These are phyloP conservation scores for Geranium brycei DNA, from an alignment of 345 rosid genomes.

Conservation along the genomic window DNA sequence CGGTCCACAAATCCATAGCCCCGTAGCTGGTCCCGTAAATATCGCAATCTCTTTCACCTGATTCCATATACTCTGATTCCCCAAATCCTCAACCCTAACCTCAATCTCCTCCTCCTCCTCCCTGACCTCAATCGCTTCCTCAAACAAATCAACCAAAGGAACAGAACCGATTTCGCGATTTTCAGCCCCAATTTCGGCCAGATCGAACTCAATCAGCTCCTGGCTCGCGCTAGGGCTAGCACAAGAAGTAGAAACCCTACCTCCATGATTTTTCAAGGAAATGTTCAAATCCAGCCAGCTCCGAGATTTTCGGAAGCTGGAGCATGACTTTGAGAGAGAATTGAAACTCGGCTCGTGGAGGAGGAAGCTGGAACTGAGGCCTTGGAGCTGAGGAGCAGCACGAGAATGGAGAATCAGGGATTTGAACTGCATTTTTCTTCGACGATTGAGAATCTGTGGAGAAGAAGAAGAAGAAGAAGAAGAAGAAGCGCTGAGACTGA, in stretches of 20 bases:
- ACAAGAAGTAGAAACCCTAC: neutral
- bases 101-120: slow-evolving; percentile 7
- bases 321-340: neutral
- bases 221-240: neutral
- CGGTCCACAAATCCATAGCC: slow-evolving; percentile 82
- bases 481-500: no score
- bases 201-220: no score
- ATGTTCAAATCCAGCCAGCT: slow-evolving; percentile 1
- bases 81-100: slow-evolving; percentile 30
- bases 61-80: slow-evolving; percentile 53
- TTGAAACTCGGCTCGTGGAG: slow-evolving; percentile 12
- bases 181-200: neutral
- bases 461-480: no score
- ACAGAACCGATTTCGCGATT: neutral
- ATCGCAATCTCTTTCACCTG: slow-evolving; percentile 67
- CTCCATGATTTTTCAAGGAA: neutral
- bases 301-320: neutral
- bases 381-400: no score
- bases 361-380: slow-evolving; percentile 3
- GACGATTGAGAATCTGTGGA: no score
- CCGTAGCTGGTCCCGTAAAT: slow-evolving; percentile 88
- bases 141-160: slow-evolving; percentile 5
- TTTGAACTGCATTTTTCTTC: slow-evolving; percentile 27
- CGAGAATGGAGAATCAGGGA: slow-evolving; percentile 17
- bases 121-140: neutral